Evolutionary conservation across 176 grass and related monocot species (phyloP).

Genomic region (Pontederia paniculata): DNA sequence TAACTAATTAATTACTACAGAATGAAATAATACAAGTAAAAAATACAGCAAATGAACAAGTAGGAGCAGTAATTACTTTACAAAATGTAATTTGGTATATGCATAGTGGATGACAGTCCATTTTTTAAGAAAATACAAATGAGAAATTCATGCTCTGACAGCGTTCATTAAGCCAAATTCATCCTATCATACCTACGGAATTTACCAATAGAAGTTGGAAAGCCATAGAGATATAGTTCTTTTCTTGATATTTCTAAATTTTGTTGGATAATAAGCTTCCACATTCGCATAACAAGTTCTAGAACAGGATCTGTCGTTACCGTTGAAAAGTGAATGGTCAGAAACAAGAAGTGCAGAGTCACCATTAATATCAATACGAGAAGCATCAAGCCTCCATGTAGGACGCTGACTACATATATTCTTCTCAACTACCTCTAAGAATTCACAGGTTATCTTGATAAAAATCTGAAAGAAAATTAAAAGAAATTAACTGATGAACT

Average conservation of each 20-base stretch:
- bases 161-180: too few species aligned
- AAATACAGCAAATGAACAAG: too few species aligned
- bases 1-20: too few species aligned
- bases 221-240: not conserved
- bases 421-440: slow-evolving; percentile 58
- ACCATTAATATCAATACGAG: slow-evolving; percentile 41
- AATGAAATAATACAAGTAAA: too few species aligned
- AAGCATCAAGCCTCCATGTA: slow-evolving; percentile 53
- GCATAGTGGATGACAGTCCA: too few species aligned
- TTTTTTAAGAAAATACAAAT: too few species aligned
- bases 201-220: too few species aligned
- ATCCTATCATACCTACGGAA: too few species aligned
- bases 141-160: too few species aligned
- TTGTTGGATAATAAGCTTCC: not conserved
- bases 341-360: slow-evolving; percentile 68
- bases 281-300: slow-evolving; percentile 5
- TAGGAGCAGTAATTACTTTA: too few species aligned
- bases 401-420: slow-evolving; percentile 47
- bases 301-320: slow-evolving; percentile 28
- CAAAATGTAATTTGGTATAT: too few species aligned
- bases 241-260: too few species aligned
- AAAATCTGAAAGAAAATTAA: slow-evolving; percentile 29
- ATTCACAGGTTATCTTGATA: slow-evolving; percentile 45
- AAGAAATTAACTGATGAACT: not conserved
- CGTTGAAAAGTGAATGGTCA: slow-evolving; percentile 69